Conservation (phyloP, 2,329 filamentous ascomycete genomes). For the Botrytis paeoniae region DNA sequence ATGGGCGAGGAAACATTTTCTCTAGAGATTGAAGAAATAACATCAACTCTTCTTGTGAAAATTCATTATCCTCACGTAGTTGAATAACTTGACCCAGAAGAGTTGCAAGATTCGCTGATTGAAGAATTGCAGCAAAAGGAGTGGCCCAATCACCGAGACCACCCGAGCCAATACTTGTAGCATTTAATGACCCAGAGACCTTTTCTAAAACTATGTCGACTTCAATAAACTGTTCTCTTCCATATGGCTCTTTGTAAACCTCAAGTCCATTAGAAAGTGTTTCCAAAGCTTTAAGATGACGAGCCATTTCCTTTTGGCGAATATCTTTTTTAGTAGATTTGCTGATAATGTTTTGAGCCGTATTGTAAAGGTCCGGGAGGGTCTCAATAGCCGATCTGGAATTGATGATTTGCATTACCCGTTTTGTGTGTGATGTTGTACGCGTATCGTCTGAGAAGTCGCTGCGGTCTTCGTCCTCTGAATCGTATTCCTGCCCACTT, state of each 20-base stretch:
- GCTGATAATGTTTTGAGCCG: constrained; percentile 39
- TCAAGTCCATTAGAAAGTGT: constrained; percentile 23
- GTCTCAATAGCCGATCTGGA: constrained; percentile 40
- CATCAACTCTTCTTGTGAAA: not conserved
- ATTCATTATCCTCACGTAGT: not conserved
- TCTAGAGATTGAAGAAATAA: constrained; percentile 37
- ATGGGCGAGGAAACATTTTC: constrained; percentile 36
- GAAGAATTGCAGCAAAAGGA: constrained; percentile 36
- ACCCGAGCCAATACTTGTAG: constrained; percentile 33
- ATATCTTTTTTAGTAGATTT: constrained; percentile 38
- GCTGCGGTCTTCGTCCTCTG: not conserved
- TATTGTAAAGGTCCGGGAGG: constrained; percentile 40
- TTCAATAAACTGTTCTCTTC: constrained; percentile 39
- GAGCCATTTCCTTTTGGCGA: constrained; percentile 25
- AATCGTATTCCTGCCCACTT: not conserved
- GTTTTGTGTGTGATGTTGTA: constrained; percentile 25
- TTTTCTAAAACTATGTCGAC: constrained; percentile 34
- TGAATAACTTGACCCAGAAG: not conserved
- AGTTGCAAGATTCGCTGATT: constrained; percentile 45
- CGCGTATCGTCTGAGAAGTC: constrained; percentile 31
- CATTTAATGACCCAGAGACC: constrained; percentile 34
- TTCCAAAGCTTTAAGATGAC: constrained; percentile 36
- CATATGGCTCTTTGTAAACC: constrained; percentile 22
- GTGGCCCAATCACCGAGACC: not conserved
- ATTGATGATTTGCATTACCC: constrained; percentile 37